Conservation (phyloP, 257 asterid genomes). For the Lantana camara region DNA sequence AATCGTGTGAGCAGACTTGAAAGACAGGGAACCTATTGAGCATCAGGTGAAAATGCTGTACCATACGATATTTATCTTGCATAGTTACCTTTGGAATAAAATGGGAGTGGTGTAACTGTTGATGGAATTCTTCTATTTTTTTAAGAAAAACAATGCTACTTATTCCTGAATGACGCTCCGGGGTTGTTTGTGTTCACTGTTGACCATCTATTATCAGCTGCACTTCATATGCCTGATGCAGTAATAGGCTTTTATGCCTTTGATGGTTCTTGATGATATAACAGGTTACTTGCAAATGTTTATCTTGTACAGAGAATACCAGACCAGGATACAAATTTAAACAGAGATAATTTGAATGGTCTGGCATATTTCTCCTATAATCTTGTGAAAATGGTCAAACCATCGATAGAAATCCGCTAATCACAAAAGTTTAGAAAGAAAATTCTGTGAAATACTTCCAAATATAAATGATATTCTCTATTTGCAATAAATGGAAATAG, state of each 20-base stretch:
- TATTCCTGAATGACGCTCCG: neutral
- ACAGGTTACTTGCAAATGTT: conserved; percentile 17
- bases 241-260: conserved; percentile 11
- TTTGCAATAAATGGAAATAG: neutral
- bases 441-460: neutral
- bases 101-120: conserved; percentile 18
- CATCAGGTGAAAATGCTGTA: conserved; percentile 62
- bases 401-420: neutral
- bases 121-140: neutral
- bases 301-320: neutral
- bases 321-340: conserved; percentile 5
- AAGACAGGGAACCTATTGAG: conserved; percentile 81
- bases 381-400: conserved; percentile 22
- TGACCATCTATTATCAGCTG: neutral
- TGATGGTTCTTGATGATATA: conserved; percentile 17
- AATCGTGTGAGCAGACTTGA: conserved; percentile 64
- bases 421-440: neutral
- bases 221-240: neutral
- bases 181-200: conserved; percentile 12
- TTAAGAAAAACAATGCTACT: neutral
- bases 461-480: neutral
- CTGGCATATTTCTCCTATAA: conserved; percentile 5
- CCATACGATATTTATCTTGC: conserved; percentile 18
- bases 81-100: conserved; percentile 19
- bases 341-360: conserved; percentile 11